These are phyloP conservation scores for Fusarium circinatum DNA, from an alignment of 2,329 filamentous ascomycete genomes.

Conservation along the genomic window DNA sequence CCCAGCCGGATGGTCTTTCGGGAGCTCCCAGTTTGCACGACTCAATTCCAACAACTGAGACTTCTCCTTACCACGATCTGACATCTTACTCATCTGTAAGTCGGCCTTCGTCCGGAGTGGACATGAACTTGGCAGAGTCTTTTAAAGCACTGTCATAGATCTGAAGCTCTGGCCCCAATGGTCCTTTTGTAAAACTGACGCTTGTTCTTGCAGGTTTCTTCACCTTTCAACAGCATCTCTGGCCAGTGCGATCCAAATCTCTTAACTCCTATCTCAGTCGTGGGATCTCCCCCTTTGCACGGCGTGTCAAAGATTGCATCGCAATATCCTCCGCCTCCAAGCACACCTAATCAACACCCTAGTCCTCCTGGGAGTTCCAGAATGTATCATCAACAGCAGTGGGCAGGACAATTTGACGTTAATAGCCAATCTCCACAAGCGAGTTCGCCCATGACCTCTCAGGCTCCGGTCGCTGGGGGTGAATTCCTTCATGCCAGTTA, in stretches of 20 bases:
- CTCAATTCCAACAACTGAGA: slow-evolving; percentile 38
- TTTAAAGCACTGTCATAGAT: neutral
- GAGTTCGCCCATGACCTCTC: slow-evolving; percentile 58
- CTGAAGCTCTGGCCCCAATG: neutral
- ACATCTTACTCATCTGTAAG: slow-evolving; percentile 48
- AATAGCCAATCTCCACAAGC: slow-evolving; percentile 54
- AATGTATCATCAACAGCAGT: slow-evolving; percentile 59
- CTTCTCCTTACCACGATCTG: slow-evolving; percentile 46
- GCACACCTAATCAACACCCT: slow-evolving; percentile 55
- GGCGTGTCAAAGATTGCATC: slow-evolving; percentile 56
- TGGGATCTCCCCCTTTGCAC: slow-evolving; percentile 59
- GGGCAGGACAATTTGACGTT: slow-evolving; percentile 53
- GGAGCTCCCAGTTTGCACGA: slow-evolving; percentile 44
- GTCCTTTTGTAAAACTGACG: slow-evolving; percentile 8
- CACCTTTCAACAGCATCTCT: slow-evolving; percentile 47
- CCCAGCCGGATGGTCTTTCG: slow-evolving; percentile 47
- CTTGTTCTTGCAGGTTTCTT: slow-evolving; percentile 32
- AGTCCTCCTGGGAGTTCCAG: slow-evolving; percentile 60
- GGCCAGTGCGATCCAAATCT: slow-evolving; percentile 56
- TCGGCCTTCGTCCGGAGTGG: slow-evolving; percentile 4
- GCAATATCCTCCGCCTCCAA: slow-evolving; percentile 53
- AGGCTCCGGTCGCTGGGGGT: slow-evolving; percentile 49
- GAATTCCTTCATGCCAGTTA: slow-evolving; percentile 52
- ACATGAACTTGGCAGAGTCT: neutral
- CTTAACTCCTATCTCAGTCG: slow-evolving; percentile 62